A percentile compares a stretch with the other conserved stretches of the same genome.
Evolutionary conservation across 2,329 filamentous ascomycete genomes (phyloP).

Genomic region (Fusarium globosum): DNA sequence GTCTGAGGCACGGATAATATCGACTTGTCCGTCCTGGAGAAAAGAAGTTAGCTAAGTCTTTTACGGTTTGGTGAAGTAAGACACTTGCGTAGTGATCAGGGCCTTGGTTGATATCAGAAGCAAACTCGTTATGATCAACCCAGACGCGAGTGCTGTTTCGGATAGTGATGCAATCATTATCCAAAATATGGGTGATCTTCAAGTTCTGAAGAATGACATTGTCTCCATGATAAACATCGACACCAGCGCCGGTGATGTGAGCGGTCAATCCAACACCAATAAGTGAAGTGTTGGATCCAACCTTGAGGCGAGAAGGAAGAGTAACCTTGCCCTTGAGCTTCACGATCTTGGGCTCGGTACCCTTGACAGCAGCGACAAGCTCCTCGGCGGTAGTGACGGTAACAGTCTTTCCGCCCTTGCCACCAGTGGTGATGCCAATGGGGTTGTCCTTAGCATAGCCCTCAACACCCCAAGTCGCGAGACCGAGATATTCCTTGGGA

Average conservation of each 20-base stretch:
- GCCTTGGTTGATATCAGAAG: slow-evolving; percentile 53
- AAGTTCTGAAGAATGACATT: slow-evolving; percentile 57
- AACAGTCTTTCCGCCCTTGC: slow-evolving; percentile 59
- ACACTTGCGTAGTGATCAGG: slow-evolving; percentile 54
- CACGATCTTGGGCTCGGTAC: slow-evolving; percentile 55
- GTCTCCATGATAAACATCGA: slow-evolving; percentile 50
- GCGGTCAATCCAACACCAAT: slow-evolving; percentile 51
- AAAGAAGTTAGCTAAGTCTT: not conserved
- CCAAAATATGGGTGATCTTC: slow-evolving; percentile 51
- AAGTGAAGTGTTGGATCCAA: slow-evolving; percentile 59
- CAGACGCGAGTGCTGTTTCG: slow-evolving; percentile 59
- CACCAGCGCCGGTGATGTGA: slow-evolving; percentile 51
- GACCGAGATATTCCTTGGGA: slow-evolving; percentile 30
- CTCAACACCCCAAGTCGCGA: slow-evolving; percentile 41
- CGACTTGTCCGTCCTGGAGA: slow-evolving; percentile 56
- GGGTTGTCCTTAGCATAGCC: slow-evolving; percentile 51
- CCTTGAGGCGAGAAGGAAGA: slow-evolving; percentile 54
- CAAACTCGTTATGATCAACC: slow-evolving; percentile 61
- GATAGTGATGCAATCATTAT: slow-evolving; percentile 57
- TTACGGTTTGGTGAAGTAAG: too few relatives aligned
- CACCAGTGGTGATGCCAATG: slow-evolving; percentile 53
- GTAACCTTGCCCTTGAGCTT: slow-evolving; percentile 50
- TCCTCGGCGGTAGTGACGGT: slow-evolving; percentile 56
- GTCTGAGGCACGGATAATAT: slow-evolving; percentile 58
- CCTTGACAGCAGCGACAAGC: slow-evolving; percentile 57